Evolutionary conservation across 495 filamentous ascomycete species (phyloP), one percentile per base, ranked within the genome.

Genomic region (Penicillium coprophilum): DNA sequence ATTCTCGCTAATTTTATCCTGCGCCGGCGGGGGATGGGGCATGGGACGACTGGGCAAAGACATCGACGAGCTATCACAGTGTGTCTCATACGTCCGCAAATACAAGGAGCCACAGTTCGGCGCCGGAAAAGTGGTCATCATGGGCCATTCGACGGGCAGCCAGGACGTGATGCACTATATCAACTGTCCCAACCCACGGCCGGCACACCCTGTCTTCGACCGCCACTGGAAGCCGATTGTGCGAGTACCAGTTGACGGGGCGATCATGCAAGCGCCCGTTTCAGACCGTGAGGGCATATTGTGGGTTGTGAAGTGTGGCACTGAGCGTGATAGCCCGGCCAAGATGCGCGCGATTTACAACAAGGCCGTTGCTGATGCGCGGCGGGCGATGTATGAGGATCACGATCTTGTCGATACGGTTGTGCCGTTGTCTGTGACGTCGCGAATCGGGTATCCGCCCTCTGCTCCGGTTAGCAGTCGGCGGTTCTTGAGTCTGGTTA

Each of bases 121-220:
- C 0, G 15, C 50, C 10, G 62, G 66, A 21, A 71, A 65, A 40
- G 59, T 72, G 11, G 68, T 68, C 8, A 50, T 71, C 11, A 71
- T 97, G 80, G 93, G 93, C 17, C 90, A 95, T 59, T 91, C 87
- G 13, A 89, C 86, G 0, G 93, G 93, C 0, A 89, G 87, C 54
- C 93, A 95, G 75, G 91, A 93, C 63, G 84, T 88, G 41, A 78
- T 96, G 76, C 83, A 89, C 53, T 95, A 92, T 62, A 70, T 88
- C 17, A 68, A 66, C 32, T 62, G 64, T 27, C 65, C 66, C 7
- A 73, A 71, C 28, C 74, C 74, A 1, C 70, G 73, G 58, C 62
- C 47, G 11, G 55, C 55, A 49, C 61, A 69, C 15, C 70, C 70
- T 0, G 54, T 64, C 7, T 71, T 77, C 32, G 74, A 77, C 36